Percentiles rank a stretch among this genome's conserved stretches.
Evolutionary conservation across 116 monocot species (phyloP).

Genomic region (Cymodocea nodosa): DNA sequence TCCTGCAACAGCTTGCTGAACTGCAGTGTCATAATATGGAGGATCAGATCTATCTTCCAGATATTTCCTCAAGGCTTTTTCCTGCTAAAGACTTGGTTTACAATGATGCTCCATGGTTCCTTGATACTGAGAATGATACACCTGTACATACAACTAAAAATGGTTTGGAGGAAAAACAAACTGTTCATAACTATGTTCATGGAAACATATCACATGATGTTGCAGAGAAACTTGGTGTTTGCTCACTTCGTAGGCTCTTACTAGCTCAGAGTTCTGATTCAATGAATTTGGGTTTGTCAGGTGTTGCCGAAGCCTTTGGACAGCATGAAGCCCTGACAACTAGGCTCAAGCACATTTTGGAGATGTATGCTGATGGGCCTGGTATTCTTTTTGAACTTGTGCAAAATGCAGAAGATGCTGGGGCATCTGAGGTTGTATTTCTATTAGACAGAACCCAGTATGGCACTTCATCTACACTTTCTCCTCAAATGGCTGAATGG

Average conservation of each 20-base stretch:
- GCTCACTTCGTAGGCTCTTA: constrained; percentile 84
- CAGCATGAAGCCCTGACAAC: constrained; percentile 99
- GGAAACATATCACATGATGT: constrained; percentile 92
- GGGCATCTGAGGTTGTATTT: constrained; percentile 93
- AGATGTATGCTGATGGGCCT: constrained; percentile 99
- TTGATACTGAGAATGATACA: constrained; percentile 35
- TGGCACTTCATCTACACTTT: constrained; percentile 95
- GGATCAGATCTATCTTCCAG: constrained; percentile 63
- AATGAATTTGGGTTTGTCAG: constrained; percentile 93
- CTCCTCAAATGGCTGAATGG: constrained; percentile 99
- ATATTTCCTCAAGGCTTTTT: constrained; percentile 57
- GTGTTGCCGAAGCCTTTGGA: constrained; percentile 99
- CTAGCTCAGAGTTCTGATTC: constrained; percentile 97
- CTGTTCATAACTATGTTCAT: constrained; percentile 79
- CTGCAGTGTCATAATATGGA: constrained; percentile 56
- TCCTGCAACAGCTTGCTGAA: constrained; percentile 75
- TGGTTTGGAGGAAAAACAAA: constrained; percentile 26
- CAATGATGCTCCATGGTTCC: constrained; percentile 99
- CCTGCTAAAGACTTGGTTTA: constrained; percentile 77
- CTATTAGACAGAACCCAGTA: constrained; percentile 92
- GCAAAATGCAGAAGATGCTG: constrained; percentile 99
- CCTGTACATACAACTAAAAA: constrained; percentile 22
- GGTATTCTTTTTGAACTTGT: constrained; percentile 98
- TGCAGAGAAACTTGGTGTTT: constrained; percentile 88
- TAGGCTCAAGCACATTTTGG: constrained; percentile 96